Percentiles rank a stretch among this genome's conserved stretches.
phyloP scores from a whole-genome alignment of 768 basidiomycete species.

The Lenzites betulinus region DNA sequence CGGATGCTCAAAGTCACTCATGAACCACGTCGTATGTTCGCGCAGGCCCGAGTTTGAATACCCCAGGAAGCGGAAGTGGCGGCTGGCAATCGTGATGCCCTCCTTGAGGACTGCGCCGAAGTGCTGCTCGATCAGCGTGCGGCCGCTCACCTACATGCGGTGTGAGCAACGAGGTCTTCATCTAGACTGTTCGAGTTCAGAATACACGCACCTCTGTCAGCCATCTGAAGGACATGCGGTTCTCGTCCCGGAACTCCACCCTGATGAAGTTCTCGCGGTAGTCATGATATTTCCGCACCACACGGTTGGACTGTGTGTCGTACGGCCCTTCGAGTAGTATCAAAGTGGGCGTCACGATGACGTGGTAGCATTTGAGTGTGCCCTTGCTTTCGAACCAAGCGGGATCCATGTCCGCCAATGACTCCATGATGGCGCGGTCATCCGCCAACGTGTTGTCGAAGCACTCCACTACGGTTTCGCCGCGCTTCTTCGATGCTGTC shows the following conservation, averaged over 20 bases:
- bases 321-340: constrained; percentile 74
- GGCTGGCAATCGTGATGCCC: constrained; percentile 23
- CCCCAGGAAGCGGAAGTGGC: constrained; percentile 25
- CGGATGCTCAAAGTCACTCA: constrained; percentile 20
- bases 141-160: constrained; percentile 36
- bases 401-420: constrained; percentile 15
- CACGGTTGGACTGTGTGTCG: constrained; percentile 70
- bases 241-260: constrained; percentile 83
- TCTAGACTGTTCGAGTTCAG: constrained; percentile 25
- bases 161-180: too few relatives aligned
- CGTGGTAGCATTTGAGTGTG: constrained; percentile 62
- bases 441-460: constrained; percentile 41
- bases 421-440: not conserved
- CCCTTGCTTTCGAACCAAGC: not conserved
- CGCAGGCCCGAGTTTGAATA: constrained; percentile 25
- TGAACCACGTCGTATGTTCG: constrained; percentile 27
- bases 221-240: constrained; percentile 66
- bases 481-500: constrained; percentile 36
- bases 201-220: constrained; percentile 5
- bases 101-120: constrained; percentile 24
- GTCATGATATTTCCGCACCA: constrained; percentile 64
- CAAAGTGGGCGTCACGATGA: constrained; percentile 77
- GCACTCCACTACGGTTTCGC: constrained; percentile 45
- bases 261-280: constrained; percentile 71
- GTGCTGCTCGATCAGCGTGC: constrained; percentile 21